Evolutionary conservation across 2,329 filamentous ascomycete genomes (phyloP).

Genomic region (Phialophora expanda): DNA sequence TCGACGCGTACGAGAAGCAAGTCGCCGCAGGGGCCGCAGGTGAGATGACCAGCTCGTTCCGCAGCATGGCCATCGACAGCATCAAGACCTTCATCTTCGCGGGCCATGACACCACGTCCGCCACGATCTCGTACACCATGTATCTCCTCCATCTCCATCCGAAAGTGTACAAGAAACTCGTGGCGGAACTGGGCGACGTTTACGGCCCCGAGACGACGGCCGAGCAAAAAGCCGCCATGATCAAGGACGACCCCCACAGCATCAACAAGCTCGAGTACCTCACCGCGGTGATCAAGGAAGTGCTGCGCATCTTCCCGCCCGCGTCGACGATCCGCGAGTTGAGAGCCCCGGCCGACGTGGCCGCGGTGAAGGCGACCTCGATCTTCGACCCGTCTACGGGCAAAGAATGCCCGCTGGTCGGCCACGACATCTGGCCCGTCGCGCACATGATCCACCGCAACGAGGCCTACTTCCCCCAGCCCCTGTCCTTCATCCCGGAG

Average conservation of each 20-base stretch:
- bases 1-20: conserved; percentile 38
- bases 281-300: conserved; percentile 59
- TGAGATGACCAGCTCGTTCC: conserved; percentile 23
- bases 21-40: conserved; percentile 3
- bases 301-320: conserved; percentile 58
- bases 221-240: conserved; percentile 42
- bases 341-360: conserved; percentile 16
- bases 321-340: conserved; percentile 34
- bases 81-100: conserved; percentile 44
- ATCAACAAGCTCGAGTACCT: conserved; percentile 61
- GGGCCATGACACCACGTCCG: conserved; percentile 39
- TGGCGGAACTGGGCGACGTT: conserved; percentile 59
- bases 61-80: conserved; percentile 36
- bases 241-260: conserved; percentile 52
- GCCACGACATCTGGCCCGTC: conserved; percentile 35
- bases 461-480: conserved; percentile 50
- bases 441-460: conserved; percentile 46
- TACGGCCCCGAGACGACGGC: conserved; percentile 51
- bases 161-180: conserved; percentile 44
- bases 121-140: conserved; percentile 44
- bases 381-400: conserved; percentile 35
- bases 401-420: conserved; percentile 29
- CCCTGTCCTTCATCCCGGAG: conserved; percentile 57
- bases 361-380: conserved; percentile 8
- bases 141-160: conserved; percentile 49